Percentiles rank a stretch among this genome's conserved stretches.
phyloP scores from a whole-genome alignment of 257 asterid species.

The Solanum boliviense region DNA sequence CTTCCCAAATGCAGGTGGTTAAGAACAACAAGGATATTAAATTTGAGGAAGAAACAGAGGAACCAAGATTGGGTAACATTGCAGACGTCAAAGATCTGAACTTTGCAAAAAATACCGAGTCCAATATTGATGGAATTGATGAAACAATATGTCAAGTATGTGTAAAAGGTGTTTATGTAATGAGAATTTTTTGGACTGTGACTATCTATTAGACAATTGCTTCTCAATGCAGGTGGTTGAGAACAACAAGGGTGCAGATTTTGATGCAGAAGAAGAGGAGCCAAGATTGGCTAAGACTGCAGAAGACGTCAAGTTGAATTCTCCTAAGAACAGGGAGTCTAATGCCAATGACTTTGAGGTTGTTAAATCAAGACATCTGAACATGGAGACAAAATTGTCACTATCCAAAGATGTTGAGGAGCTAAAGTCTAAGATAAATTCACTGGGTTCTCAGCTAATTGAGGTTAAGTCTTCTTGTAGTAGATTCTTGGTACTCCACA shows the following conservation, averaged over 20 bases:
- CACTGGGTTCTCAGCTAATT: constrained; percentile 47
- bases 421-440: constrained; percentile 34
- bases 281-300: not conserved
- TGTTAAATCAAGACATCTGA: not conserved
- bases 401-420: constrained; percentile 6
- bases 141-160: not conserved
- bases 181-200: not conserved
- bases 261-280: constrained; percentile 10
- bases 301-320: constrained; percentile 11
- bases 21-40: constrained; percentile 29
- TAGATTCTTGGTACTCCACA: not conserved
- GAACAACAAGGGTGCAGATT: constrained; percentile 26
- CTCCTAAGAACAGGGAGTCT: constrained; percentile 5
- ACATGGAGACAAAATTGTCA: not conserved
- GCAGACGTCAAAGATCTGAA: constrained; percentile 15
- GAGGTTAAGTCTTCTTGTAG: constrained; percentile 38
- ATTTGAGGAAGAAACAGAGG: constrained; percentile 25
- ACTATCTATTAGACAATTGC: not conserved
- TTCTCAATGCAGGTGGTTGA: constrained; percentile 25
- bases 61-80: constrained; percentile 18
- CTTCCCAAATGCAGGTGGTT: constrained; percentile 21
- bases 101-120: constrained; percentile 8
- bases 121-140: constrained; percentile 6
- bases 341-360: constrained; percentile 12
- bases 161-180: not conserved